Evolutionary conservation across 257 asterid genomes (phyloP).

Genomic region (Ballota nigra): DNA sequence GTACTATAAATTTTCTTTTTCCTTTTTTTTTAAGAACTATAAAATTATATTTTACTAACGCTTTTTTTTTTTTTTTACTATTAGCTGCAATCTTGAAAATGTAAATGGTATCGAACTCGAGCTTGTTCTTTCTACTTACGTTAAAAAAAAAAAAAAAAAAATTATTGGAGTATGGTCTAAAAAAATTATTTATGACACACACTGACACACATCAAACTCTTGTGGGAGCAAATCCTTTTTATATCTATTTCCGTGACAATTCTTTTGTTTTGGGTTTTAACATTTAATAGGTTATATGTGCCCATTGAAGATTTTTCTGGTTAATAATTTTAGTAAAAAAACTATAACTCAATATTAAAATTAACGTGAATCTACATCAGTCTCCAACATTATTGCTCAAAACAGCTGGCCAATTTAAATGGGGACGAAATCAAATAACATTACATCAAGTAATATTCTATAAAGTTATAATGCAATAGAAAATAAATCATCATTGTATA

Average conservation of each 20-base stretch:
- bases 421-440: neutral
- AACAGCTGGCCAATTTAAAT: neutral
- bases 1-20: no score
- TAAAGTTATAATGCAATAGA: neutral
- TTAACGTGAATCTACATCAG: neutral
- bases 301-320: no score
- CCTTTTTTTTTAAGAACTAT: no score
- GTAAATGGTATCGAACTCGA: no score
- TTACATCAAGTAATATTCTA: neutral
- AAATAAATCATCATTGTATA: neutral
- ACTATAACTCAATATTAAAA: neutral
- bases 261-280: no score
- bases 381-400: neutral
- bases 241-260: neutral
- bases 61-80: no score
- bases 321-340: no score
- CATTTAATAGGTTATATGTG: no score
- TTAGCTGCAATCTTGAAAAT: neutral
- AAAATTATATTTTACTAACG: no score
- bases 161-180: neutral
- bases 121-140: no score
- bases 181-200: neutral
- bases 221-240: neutral
- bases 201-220: neutral
- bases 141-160: no score